Conservation (phyloP, 306 rosid species). For the Sesbania bispinosa region DNA sequence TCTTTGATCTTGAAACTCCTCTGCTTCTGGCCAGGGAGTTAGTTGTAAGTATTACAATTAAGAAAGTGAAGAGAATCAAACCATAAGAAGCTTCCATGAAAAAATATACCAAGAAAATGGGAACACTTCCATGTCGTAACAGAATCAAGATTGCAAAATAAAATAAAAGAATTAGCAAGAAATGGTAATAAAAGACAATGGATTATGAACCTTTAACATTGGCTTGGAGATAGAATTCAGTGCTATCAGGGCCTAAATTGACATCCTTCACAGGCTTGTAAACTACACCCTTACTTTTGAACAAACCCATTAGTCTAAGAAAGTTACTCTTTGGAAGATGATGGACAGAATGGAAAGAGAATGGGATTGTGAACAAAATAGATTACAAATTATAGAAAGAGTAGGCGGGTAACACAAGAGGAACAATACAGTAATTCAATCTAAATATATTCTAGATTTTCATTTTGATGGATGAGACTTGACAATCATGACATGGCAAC, state of each 20-base stretch:
- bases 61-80: not conserved
- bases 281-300: slow-evolving; percentile 40
- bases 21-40: not conserved
- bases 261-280: slow-evolving; percentile 56
- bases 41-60: not conserved
- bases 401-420: slow-evolving; percentile 27
- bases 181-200: not conserved
- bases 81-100: not conserved
- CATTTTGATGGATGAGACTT: not conserved
- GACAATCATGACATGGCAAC: not conserved
- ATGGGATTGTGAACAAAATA: not conserved
- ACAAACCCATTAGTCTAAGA: slow-evolving; percentile 41
- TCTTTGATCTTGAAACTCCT: not conserved
- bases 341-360: not conserved
- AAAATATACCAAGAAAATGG: not conserved
- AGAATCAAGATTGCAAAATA: not conserved
- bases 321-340: not conserved
- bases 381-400: not conserved
- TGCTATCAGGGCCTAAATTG: slow-evolving; percentile 55
- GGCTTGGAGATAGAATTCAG: slow-evolving; percentile 66
- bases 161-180: not conserved
- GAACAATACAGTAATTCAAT: not conserved
- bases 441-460: slow-evolving; percentile 2
- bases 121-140: not conserved
- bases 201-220: slow-evolving; percentile 67